These are phyloP conservation scores for Talaromyces rugulosus DNA, from an alignment of 2,329 filamentous ascomycete genomes.

Conservation along the genomic window DNA sequence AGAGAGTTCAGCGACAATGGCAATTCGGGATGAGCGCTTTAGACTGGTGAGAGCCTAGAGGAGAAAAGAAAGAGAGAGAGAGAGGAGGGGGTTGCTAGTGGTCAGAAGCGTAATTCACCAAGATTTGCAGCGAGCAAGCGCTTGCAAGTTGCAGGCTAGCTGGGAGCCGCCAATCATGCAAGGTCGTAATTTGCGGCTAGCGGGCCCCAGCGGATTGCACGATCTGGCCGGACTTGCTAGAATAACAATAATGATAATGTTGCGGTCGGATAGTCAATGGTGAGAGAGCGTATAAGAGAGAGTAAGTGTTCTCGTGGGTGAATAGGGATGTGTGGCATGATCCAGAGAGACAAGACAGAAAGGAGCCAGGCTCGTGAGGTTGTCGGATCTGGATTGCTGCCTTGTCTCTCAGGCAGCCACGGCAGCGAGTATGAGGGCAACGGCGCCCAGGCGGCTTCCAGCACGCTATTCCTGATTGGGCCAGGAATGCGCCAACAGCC, in stretches of 20 bases:
- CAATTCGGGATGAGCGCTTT: not conserved
- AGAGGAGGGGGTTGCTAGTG: not conserved
- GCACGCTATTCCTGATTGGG: slow-evolving; percentile 11
- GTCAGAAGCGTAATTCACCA: not conserved
- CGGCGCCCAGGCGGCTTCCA: slow-evolving; percentile 4
- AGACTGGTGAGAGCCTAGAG: not conserved
- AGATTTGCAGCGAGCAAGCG: slow-evolving; percentile 4
- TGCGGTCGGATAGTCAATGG: slow-evolving; percentile 1
- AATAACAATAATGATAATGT: not conserved
- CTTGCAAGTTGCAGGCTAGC: not conserved
- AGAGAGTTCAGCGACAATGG: not conserved
- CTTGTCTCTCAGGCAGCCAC: not conserved
- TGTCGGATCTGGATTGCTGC: slow-evolving; percentile 5
- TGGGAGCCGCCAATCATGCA: not conserved
- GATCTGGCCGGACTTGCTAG: not conserved
- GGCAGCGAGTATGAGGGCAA: slow-evolving; percentile 3
- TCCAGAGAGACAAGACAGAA: not conserved
- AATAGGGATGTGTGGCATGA: not conserved
- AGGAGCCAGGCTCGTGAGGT: not conserved
- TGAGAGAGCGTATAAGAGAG: not conserved
- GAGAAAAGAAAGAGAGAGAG: not conserved
- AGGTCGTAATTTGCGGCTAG: not conserved
- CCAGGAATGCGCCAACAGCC: not conserved
- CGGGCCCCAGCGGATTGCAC: not conserved
- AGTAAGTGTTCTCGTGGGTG: not conserved